Conservation (phyloP, 1,284 basidiomycete species). For the Mycena citricolor region DNA sequence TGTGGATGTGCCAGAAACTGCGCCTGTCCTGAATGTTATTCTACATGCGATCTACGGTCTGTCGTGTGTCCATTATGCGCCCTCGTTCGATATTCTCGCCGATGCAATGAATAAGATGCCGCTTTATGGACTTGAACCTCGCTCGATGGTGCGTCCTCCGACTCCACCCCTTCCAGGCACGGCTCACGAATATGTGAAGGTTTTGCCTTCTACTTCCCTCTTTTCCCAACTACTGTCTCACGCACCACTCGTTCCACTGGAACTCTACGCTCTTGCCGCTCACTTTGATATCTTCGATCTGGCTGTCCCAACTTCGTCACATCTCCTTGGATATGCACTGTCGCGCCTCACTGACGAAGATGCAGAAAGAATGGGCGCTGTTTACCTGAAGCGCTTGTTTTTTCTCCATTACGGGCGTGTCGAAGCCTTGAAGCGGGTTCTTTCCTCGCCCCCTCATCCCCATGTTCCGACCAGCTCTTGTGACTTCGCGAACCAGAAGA, state of each 20-base stretch:
- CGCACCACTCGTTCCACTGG: constrained; percentile 39
- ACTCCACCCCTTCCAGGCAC: too few species aligned
- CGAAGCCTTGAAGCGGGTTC: constrained; percentile 49
- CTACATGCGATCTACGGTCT: constrained; percentile 61
- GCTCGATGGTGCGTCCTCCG: constrained; percentile 20
- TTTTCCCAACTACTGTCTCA: constrained; percentile 38
- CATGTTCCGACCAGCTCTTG: constrained; percentile 58
- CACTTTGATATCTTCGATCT: constrained; percentile 38
- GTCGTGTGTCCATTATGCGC: constrained; percentile 61
- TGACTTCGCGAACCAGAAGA: constrained; percentile 63
- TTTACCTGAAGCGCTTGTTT: constrained; percentile 63
- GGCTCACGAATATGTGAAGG: constrained; percentile 26
- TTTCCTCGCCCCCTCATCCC: constrained; percentile 59
- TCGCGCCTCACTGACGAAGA: constrained; percentile 40
- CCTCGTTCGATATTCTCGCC: constrained; percentile 28
- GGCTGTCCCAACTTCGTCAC: constrained; percentile 39
- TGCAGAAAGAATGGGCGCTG: constrained; percentile 41
- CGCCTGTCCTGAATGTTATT: constrained; percentile 58
- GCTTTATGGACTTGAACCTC: constrained; percentile 52
- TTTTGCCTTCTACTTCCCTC: constrained; percentile 41
- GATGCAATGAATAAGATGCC: constrained; percentile 29
- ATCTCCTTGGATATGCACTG: constrained; percentile 41
- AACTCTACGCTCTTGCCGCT: constrained; percentile 45
- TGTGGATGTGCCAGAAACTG: constrained; percentile 48
- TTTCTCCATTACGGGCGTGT: constrained; percentile 54